These are phyloP conservation scores for Davidsoniella virescens DNA, from an alignment of 2,329 filamentous ascomycete genomes.

Conservation along the genomic window DNA sequence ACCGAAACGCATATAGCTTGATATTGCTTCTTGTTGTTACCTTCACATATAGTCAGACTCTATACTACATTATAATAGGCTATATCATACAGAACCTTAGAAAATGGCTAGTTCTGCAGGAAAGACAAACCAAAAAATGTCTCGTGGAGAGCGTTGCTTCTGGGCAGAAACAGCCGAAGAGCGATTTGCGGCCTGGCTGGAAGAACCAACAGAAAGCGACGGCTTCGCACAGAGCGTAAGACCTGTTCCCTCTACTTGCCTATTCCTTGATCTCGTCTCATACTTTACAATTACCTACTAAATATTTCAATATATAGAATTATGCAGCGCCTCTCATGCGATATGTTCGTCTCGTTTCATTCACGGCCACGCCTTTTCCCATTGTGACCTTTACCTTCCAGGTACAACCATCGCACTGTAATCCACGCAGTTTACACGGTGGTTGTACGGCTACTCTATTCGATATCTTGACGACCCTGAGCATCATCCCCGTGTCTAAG, in stretches of 20 bases:
- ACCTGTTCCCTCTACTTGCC: background rate
- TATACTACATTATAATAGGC: no score
- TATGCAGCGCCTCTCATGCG: slow-evolving; percentile 29
- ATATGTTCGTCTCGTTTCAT: slow-evolving; percentile 25
- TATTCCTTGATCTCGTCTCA: background rate
- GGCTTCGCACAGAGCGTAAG: slow-evolving; percentile 1
- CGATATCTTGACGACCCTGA: slow-evolving; percentile 46
- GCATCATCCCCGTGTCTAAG: slow-evolving; percentile 37
- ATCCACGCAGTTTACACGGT: slow-evolving; percentile 42
- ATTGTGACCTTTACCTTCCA: slow-evolving; percentile 30
- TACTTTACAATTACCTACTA: background rate
- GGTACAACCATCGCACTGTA: slow-evolving; percentile 35
- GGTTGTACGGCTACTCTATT: slow-evolving; percentile 51
- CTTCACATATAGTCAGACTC: no score
- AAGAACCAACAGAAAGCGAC: background rate
- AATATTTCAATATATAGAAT: slow-evolving; percentile 20
- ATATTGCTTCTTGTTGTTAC: no score
- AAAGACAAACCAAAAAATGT: background rate
- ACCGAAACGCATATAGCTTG: no score
- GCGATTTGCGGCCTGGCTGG: slow-evolving; percentile 8
- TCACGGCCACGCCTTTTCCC: slow-evolving; percentile 22
- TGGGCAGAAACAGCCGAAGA: slow-evolving; percentile 6
- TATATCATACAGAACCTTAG: no score
- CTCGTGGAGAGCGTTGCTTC: slow-evolving; percentile 1
- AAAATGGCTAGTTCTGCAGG: no score